Percentiles rank a stretch among this genome's conserved stretches.
Conservation (phyloP, 257 asterid genomes). For the Capsicum rhomboideum region DNA sequence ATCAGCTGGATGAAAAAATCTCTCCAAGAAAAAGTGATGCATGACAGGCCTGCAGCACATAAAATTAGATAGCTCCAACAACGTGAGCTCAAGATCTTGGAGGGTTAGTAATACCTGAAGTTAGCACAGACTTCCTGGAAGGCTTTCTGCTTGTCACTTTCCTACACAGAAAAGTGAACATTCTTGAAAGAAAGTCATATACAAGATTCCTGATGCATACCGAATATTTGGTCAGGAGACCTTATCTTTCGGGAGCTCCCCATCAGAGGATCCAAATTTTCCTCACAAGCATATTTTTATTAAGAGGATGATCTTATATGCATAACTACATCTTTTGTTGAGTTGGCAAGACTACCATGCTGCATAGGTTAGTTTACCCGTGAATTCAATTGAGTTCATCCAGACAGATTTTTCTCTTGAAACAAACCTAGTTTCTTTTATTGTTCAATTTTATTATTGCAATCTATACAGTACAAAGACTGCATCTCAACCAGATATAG, state of each 20-base stretch:
- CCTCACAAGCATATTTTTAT: neutral
- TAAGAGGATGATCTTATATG: neutral
- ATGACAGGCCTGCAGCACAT: conserved; percentile 76
- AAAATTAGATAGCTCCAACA: conserved; percentile 9
- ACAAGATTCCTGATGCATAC: neutral
- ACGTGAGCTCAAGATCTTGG: conserved; percentile 9
- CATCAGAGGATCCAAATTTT: neutral
- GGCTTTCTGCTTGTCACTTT: conserved; percentile 73
- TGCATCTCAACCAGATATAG: neutral
- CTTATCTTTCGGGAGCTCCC: neutral
- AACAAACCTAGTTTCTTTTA: neutral
- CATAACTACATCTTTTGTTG: neutral
- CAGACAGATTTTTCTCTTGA: neutral
- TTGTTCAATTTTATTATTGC: neutral
- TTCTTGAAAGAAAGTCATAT: neutral
- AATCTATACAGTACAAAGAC: neutral
- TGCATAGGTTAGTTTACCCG: neutral
- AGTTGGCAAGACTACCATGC: neutral
- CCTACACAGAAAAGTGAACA: conserved; percentile 39
- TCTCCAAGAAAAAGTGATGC: conserved; percentile 97
- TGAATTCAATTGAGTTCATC: neutral
- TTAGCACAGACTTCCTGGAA: conserved; percentile 75
- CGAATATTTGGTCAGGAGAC: neutral
- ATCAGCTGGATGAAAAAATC: conserved; percentile 85
- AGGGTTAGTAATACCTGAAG: conserved; percentile 51